Base-by-base conservation (phyloP, 1,284 basidiomycete species). In the Clitocybe nebularis region DNA sequence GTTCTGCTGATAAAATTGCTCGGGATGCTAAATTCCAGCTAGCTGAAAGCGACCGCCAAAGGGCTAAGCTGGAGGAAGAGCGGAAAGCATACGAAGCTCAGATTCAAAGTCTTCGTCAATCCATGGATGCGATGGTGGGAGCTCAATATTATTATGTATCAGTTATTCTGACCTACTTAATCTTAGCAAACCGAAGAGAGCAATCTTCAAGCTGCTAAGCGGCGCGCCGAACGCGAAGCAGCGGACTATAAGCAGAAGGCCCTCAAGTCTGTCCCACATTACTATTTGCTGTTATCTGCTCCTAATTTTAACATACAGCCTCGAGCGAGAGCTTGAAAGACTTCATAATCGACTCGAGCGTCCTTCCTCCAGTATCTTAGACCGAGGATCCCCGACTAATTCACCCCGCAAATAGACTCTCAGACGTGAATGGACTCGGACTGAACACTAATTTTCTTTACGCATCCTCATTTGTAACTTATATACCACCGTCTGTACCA, bases 211-310 rank as follows among this genome's bases (percentile, higher is more conserved):
- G 71, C 84, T 10, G 77, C 75, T 14, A 88, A 88, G 60, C 77
- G 86, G 36, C 74, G 84, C 37, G 82, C 83, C 29, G 86, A 89
- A 55, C 74, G 85, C 19, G 85, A 89, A 55, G 82, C 81, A 16
- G 74, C 67, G 1, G 86, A 89, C 51, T 77, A 76, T 52, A 84
- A 79, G 60, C 83, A 86, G 62, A 77, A 78, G 48, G 71, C 79
- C 23, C 66, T 88, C 11, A 79, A 73, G 84, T 88, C 54, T 38
- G 79, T 61, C 6, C 36, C 10, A n/a, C 8, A 9, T 13, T 14
- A 29, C 46, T 28, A n/a, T 40, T 17, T 24, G 37, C 30, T 24
- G 25, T 16, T 24, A 8, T 43, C 25, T 16, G 13, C 35, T 47
- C 42, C 16, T 42, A 43, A 29, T 50, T 25, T 34, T 29, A 40